These are phyloP conservation scores for Aspergillus nomiae DNA, from an alignment of 2,329 filamentous ascomycete genomes.

Conservation along the genomic window DNA sequence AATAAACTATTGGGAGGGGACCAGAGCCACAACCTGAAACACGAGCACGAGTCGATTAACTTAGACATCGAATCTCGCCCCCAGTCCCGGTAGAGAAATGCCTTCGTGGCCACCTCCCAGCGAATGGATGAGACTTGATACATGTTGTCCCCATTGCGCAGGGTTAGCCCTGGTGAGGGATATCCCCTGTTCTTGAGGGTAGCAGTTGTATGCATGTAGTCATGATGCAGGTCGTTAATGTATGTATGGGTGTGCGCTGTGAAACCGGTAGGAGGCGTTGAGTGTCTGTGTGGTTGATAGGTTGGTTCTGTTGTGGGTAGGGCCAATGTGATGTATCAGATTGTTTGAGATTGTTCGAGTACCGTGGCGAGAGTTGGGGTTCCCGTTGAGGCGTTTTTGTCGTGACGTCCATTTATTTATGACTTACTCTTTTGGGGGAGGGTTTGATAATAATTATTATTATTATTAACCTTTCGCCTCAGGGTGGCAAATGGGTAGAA, in stretches of 20 bases:
- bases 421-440: neutral
- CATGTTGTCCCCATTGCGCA: neutral
- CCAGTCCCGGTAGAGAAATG: neutral
- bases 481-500: neutral
- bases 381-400: neutral
- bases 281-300: neutral
- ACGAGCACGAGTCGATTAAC: conserved; percentile 4
- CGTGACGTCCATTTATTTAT: neutral
- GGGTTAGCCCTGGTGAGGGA: neutral
- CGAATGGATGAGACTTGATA: neutral
- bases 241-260: neutral
- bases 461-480: neutral
- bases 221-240: neutral
- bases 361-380: neutral
- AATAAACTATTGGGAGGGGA: neutral
- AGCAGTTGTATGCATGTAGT: neutral
- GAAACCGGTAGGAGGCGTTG: conserved; percentile 1
- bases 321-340: neutral
- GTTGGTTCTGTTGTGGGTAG: neutral
- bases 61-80: neutral
- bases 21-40: neutral
- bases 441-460: neutral
- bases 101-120: neutral
- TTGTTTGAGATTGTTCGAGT: neutral
- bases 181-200: neutral